Evolutionary conservation across 164 flowering plant genomes (phyloP), one percentile per base, ranked within the genome.

Genomic region (Warburgia ugandensis): DNA sequence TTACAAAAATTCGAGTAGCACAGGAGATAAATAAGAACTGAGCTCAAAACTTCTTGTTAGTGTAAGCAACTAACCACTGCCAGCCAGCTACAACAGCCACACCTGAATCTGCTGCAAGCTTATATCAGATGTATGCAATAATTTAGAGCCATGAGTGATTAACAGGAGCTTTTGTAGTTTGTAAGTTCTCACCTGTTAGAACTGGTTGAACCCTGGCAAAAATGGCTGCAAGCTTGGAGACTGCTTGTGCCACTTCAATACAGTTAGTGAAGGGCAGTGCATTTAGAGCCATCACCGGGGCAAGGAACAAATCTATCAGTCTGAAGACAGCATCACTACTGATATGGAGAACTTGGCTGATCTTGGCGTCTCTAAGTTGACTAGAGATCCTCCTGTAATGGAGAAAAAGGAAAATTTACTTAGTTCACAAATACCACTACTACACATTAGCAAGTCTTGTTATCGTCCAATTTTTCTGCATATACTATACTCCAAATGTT

Each of bases 171-270:
- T 9, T 37, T 29, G 23, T 29, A 35, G 36, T n/a, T n/a, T n/a
- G n/a, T n/a, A n/a, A n/a, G n/a, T n/a, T n/a, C n/a, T n/a, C 42
- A 64, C 68, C 68, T 52, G 68, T 50, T 30, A 64, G 48, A 48
- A 58, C 63, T 6, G 68, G 62, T 30, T 64, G 68, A 31, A 64
- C 51, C 22, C 68, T 64, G 44, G 68, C 49, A 21, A 64, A 58
- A 22, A 64, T 19, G 27, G 38, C 50, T 5, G 45, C 62, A 26
- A 64, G 62, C 29, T 58, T n/a, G 36, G 68, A 58, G 19, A 54
- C 54, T 13, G 48, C 59, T 8, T 26, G 21, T 1, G 36, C 48
- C 9, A 63, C 67, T 32, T 46, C 55, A 1, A 31, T 7, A 35
- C 28, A 47, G 30, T 47, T 63, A 6, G 67, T 63, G 36, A 64